These are phyloP conservation scores for Citrus trifoliata DNA, from an alignment of 345 rosid genomes.

Conservation along the genomic window DNA sequence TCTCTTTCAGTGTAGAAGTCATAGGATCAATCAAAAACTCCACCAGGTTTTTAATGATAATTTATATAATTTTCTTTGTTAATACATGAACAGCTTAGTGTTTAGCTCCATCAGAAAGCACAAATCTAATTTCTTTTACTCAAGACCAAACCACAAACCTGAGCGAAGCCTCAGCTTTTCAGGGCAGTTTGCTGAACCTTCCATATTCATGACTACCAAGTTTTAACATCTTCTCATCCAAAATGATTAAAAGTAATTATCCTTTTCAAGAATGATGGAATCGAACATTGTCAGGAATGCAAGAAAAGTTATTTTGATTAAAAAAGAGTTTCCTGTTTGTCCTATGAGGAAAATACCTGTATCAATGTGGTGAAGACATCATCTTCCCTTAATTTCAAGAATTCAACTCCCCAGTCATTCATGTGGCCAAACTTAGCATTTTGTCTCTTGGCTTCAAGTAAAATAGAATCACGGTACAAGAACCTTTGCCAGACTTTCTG, in stretches of 20 bases:
- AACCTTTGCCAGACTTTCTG: conserved; percentile 89
- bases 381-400: conserved; percentile 58
- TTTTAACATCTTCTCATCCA: background rate
- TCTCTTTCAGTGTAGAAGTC: too few relatives aligned
- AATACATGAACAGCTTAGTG: background rate
- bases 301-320: background rate
- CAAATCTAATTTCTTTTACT: background rate
- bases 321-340: background rate
- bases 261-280: background rate
- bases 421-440: conserved; percentile 35
- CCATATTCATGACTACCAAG: background rate
- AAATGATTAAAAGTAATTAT: background rate
- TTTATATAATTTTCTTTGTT: background rate
- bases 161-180: background rate
- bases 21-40: too few relatives aligned
- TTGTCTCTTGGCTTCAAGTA: conserved; percentile 92
- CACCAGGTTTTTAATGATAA: background rate
- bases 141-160: background rate
- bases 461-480: conserved; percentile 66
- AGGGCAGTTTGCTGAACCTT: background rate
- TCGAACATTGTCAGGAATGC: background rate
- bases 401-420: conserved; percentile 71
- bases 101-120: too few relatives aligned
- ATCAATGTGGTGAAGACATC: conserved; percentile 78
- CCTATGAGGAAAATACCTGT: conserved; percentile 44